phyloP scores from a whole-genome alignment of 345 rosid genomes.

The Mercurialis annua region DNA sequence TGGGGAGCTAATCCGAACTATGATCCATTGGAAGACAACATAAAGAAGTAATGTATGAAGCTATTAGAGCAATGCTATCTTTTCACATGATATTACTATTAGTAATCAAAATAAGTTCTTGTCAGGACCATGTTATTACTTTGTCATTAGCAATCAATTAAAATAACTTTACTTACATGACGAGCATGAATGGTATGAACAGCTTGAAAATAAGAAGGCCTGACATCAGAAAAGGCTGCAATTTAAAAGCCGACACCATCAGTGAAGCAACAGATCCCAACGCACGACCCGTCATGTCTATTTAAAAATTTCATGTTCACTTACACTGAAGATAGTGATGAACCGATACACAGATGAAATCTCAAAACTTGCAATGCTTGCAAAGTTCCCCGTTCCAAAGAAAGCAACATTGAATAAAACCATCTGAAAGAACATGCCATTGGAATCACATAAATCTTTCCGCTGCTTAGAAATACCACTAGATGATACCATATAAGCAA shows the following conservation, averaged over 20 bases:
- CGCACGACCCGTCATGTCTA: slow-evolving; percentile 8
- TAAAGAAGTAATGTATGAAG: background rate
- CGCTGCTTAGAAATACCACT: background rate
- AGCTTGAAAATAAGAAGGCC: slow-evolving; percentile 92
- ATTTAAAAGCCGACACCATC: slow-evolving; percentile 13
- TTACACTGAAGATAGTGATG: slow-evolving; percentile 93
- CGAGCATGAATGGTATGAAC: slow-evolving; percentile 93
- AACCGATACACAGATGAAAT: slow-evolving; percentile 93
- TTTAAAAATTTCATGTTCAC: slow-evolving; percentile 27
- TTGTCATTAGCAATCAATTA: background rate
- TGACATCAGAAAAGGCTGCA: slow-evolving; percentile 97
- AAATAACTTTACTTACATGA: slow-evolving; percentile 62
- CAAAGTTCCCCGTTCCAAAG: slow-evolving; percentile 97
- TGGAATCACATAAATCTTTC: slow-evolving; percentile 13
- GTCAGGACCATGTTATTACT: background rate
- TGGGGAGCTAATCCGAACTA: background rate
- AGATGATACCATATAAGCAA: background rate
- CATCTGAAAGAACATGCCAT: slow-evolving; percentile 49
- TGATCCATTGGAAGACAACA: background rate
- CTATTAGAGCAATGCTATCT: background rate
- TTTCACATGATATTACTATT: background rate
- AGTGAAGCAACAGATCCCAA: slow-evolving; percentile 9
- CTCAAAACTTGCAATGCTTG: slow-evolving; percentile 99
- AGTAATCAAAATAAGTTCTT: background rate
- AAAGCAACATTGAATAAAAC: slow-evolving; percentile 89